These are phyloP conservation scores for Neopestalotiopsis clavispora DNA, from an alignment of 2,329 filamentous ascomycete genomes.

Conservation along the genomic window DNA sequence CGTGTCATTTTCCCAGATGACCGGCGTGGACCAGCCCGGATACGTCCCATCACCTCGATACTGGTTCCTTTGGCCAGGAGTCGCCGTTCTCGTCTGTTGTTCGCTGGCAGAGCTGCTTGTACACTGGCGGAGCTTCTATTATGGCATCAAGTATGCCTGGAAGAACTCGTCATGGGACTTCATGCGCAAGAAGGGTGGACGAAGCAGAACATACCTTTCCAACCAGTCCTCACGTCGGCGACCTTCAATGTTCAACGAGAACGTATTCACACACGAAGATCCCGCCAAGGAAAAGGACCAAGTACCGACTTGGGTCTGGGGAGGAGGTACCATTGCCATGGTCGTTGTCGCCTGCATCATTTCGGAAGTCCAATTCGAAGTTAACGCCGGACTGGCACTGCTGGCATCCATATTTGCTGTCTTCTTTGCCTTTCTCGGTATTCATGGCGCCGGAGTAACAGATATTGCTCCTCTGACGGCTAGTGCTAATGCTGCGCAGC, in stretches of 20 bases:
- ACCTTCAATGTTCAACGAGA: slow-evolving; percentile 11
- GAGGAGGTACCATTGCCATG: slow-evolving; percentile 50
- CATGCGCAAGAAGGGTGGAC: slow-evolving; percentile 19
- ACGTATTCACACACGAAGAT: slow-evolving; percentile 17
- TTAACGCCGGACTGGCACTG: slow-evolving; percentile 59
- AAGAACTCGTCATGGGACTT: slow-evolving; percentile 24
- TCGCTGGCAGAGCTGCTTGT: slow-evolving; percentile 11
- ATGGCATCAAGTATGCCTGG: slow-evolving; percentile 51
- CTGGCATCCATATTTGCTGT: slow-evolving; percentile 62
- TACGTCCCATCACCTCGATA: slow-evolving; percentile 17
- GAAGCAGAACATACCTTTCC: slow-evolving; percentile 13
- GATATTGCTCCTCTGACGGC: slow-evolving; percentile 70
- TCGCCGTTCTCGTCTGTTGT: slow-evolving; percentile 46
- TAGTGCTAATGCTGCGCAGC: slow-evolving; percentile 70
- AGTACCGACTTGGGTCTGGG: slow-evolving; percentile 60
- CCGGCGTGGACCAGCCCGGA: slow-evolving; percentile 1
- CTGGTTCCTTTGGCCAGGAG: slow-evolving; percentile 48
- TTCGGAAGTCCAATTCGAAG: slow-evolving; percentile 55
- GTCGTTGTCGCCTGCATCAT: slow-evolving; percentile 57
- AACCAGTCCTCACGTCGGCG: slow-evolving; percentile 7
- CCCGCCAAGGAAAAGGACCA: slow-evolving; percentile 36
- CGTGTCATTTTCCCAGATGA: slow-evolving; percentile 37
- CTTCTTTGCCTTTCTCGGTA: slow-evolving; percentile 65
- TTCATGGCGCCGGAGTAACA: slow-evolving; percentile 64
- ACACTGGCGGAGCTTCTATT: slow-evolving; percentile 38